Conservation (phyloP, 2,329 filamentous ascomycete genomes). For the Nothomitra cinnamomea region DNA sequence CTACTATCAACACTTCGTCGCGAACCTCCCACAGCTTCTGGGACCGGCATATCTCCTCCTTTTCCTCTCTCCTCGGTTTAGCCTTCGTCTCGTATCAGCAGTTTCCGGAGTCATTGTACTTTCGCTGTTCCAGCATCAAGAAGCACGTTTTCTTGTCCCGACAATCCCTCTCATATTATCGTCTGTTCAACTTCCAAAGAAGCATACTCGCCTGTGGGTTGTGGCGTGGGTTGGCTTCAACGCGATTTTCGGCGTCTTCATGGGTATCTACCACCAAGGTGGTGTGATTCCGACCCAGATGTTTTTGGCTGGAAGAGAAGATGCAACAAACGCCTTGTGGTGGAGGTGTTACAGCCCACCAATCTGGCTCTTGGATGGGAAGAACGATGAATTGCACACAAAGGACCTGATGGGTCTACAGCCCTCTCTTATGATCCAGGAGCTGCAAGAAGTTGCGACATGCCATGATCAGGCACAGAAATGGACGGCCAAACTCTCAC, state of each 20-base stretch:
- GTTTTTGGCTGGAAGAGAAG: constrained; percentile 52
- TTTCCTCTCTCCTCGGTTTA: constrained; percentile 38
- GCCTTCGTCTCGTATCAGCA: constrained; percentile 52
- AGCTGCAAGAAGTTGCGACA: constrained; percentile 41
- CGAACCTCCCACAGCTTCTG: constrained; percentile 54
- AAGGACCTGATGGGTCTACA: constrained; percentile 58
- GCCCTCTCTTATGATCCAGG: constrained; percentile 39
- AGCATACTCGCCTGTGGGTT: constrained; percentile 35
- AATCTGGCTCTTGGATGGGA: constrained; percentile 62
- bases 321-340: constrained; percentile 56
- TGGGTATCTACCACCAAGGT: constrained; percentile 72
- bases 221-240: constrained; percentile 55
- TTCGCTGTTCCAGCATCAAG: constrained; percentile 62
- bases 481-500: background rate
- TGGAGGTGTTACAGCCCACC: constrained; percentile 79
- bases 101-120: constrained; percentile 53
- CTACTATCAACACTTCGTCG: constrained; percentile 58
- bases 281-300: constrained; percentile 61
- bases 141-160: constrained; percentile 61
- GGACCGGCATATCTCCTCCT: constrained; percentile 50
- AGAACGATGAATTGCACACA: constrained; percentile 54
- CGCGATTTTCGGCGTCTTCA: constrained; percentile 45
- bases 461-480: constrained; percentile 25
- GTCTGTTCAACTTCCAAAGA: constrained; percentile 49
- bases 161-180: constrained; percentile 62